Evolutionary conservation across 768 basidiomycete species (phyloP).

Genomic region (Serendipita sp.): DNA sequence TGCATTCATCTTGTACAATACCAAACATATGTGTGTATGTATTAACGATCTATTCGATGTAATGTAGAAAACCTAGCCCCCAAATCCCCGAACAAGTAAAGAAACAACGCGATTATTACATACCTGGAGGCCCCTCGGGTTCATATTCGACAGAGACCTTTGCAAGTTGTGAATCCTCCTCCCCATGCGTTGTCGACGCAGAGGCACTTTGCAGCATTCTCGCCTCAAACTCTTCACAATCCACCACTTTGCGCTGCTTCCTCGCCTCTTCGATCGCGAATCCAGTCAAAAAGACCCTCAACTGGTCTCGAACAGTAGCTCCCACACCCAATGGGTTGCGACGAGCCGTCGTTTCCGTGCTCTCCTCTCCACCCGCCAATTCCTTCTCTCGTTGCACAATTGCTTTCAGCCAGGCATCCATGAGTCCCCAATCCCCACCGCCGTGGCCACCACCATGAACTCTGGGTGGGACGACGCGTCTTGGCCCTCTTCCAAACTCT

Average conservation of each 20-base stretch:
- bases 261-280: constrained; percentile 79
- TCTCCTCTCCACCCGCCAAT: constrained; percentile 41
- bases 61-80: neutral
- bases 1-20: neutral
- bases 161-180: neutral
- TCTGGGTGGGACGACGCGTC: constrained; percentile 33
- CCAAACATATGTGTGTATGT: neutral
- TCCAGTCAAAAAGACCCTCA: constrained; percentile 67
- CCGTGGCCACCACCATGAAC: constrained; percentile 55
- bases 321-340: neutral
- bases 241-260: constrained; percentile 49
- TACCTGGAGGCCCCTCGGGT: neutral
- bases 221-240: constrained; percentile 50
- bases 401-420: constrained; percentile 60
- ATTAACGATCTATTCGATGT: neutral
- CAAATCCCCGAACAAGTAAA: neutral
- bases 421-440: constrained; percentile 67
- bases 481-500: constrained; percentile 22
- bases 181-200: neutral
- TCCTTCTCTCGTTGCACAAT: constrained; percentile 30
- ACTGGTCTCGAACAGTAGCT: constrained; percentile 11
- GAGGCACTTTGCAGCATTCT: neutral
- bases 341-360: constrained; percentile 6
- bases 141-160: neutral
- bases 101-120: neutral